Percentiles rank a stretch among this genome's conserved stretches.
Evolutionary conservation across 2,329 filamentous ascomycete species (phyloP).

Genomic region (Fusarium napiforme): DNA sequence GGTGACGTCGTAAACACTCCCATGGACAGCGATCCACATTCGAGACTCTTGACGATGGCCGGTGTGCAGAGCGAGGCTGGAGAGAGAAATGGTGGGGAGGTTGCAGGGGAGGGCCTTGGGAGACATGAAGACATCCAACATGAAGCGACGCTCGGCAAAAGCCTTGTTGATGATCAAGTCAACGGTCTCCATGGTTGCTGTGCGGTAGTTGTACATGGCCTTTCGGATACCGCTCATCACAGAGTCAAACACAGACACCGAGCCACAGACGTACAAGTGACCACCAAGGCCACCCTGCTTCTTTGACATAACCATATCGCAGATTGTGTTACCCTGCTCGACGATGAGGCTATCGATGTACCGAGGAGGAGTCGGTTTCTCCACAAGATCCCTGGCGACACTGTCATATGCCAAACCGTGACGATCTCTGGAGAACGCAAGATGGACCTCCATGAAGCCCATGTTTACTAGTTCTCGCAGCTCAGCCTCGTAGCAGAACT

Average conservation of each 20-base stretch:
- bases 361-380: constrained; percentile 60
- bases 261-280: constrained; percentile 48
- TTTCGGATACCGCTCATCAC: constrained; percentile 67
- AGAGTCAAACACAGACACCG: constrained; percentile 54
- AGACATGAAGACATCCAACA: constrained; percentile 68
- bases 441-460: constrained; percentile 63
- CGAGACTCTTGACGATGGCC: constrained; percentile 59
- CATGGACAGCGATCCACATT: constrained; percentile 65
- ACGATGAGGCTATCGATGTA: constrained; percentile 64
- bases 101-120: constrained; percentile 63
- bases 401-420: constrained; percentile 59
- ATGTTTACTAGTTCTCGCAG: constrained; percentile 50
- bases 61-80: constrained; percentile 61
- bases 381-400: constrained; percentile 55
- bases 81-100: constrained; percentile 60
- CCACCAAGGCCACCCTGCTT: constrained; percentile 62
- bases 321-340: constrained; percentile 61
- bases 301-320: constrained; percentile 67
- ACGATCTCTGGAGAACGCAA: constrained; percentile 63
- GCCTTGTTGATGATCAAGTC: constrained; percentile 63
- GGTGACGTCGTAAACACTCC: constrained; percentile 64
- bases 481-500: constrained; percentile 45
- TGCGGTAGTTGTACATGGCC: constrained; percentile 64
- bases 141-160: constrained; percentile 65
- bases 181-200: constrained; percentile 61